Evolutionary conservation across 768 basidiomycete genomes (phyloP), one percentile per base, ranked within the genome.

Genomic region (Mrakia frigida): DNA sequence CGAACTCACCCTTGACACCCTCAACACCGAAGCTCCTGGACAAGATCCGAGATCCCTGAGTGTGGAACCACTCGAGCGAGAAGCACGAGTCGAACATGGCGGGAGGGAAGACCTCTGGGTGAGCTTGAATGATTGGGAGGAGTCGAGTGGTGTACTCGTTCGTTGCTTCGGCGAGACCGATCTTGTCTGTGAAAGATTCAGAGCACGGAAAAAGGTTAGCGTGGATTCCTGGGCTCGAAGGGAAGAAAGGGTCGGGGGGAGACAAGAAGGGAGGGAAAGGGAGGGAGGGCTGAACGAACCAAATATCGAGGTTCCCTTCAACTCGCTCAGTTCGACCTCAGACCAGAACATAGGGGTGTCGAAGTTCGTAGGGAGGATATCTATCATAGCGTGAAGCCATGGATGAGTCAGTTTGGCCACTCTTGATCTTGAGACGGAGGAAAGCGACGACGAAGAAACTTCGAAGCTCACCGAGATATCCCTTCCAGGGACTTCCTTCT

Each of bases 331-430:
- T 73, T 97, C 93, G 3, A 86, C 87, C 3, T 87, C 86, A 60
- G 82, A 84, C 97, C 97, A 98, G 81, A 98, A 95, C 92, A 99
- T 98, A 0, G 94, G 93, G 0, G 94, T 95, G 79, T 91, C 87
- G 81, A 98, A 98, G 18, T 79, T 77, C 18, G 80, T 85, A 0
- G 95, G 95, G 77, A 98, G 53, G 73, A 61, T 41, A 31, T 74
- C 77, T 78, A 39, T 4, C 13, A 35, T 11, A 28, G 10, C 0
- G 16, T 18, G 43, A 56, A 53, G 52, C 2, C 28, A 67, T 65
- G 25, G 4, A 31, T 46, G 33, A 3, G 23, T 41, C 25, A 74
- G 39, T 13, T 63, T n/a, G 25, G 33, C 35, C 31, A 21, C 37
- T 21, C 18, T 7, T 1, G 4, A n/a, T 13, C 28, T 10, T 50